phyloP scores from a whole-genome alignment of 495 filamentous ascomycete species.

The Cladorrhinum samala region DNA sequence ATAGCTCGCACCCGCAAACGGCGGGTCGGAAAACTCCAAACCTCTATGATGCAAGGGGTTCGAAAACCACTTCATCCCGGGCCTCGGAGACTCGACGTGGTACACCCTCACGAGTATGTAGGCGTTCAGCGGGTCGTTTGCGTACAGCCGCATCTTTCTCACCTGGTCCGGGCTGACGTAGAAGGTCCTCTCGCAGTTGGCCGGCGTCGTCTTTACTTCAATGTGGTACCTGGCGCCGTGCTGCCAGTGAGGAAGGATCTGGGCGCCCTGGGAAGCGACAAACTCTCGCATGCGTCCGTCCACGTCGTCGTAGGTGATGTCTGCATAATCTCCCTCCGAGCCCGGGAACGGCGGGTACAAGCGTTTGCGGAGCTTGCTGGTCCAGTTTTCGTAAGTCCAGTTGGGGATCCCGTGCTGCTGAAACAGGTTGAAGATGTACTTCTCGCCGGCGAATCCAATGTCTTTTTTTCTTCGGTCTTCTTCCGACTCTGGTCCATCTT shows the following conservation, averaged over 20 bases:
- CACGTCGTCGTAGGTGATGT: not conserved
- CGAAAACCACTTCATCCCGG: not conserved
- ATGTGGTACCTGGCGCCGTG: not conserved
- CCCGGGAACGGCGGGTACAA: not conserved
- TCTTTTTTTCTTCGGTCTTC: not conserved
- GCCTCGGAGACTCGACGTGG: not conserved
- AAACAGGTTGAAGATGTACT: not conserved
- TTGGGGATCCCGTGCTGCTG: not conserved
- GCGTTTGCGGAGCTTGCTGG: not conserved
- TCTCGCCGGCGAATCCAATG: not conserved
- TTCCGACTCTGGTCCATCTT: not conserved
- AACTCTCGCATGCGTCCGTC: not conserved
- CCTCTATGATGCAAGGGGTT: not conserved
- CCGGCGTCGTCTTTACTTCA: not conserved
- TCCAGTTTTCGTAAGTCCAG: not conserved
- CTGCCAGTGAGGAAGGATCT: not conserved
- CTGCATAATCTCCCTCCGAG: not conserved
- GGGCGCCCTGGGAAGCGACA: not conserved
- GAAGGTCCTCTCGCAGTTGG: not conserved
- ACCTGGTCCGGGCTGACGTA: not conserved
- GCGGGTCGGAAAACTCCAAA: too few relatives aligned
- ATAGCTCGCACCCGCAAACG: too few relatives aligned
- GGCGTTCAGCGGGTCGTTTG: not conserved
- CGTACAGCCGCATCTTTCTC: not conserved
- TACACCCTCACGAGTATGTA: not conserved